Evolutionary conservation across 202 grass and related monocot species (phyloP).

Genomic region (Alloteropsis angusta): DNA sequence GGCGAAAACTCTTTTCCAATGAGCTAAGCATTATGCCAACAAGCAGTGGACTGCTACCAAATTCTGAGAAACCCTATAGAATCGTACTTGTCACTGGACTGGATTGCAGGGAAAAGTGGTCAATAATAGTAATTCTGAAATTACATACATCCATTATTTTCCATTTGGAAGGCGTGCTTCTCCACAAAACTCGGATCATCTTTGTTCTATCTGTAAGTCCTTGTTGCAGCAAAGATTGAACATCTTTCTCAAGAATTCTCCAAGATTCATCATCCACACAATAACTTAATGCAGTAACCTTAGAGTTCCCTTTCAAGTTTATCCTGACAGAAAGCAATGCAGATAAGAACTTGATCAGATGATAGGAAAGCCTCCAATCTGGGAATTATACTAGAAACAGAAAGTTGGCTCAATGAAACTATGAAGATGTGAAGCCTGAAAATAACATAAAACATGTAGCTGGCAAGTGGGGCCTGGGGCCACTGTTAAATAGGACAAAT

Average conservation of each 20-base stretch:
- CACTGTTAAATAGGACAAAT: not conserved
- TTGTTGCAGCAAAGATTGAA: conserved; percentile 61
- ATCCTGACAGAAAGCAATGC: conserved; percentile 49
- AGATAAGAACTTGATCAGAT: not conserved
- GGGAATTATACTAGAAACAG: conserved; percentile 5
- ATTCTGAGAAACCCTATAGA: conserved; percentile 79
- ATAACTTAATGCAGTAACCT: conserved; percentile 41
- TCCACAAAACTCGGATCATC: conserved; percentile 71
- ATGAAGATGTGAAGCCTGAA: not conserved
- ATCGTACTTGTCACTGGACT: conserved; percentile 13
- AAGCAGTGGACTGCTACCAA: conserved; percentile 54
- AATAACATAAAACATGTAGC: not conserved
- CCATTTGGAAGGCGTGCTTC: conserved; percentile 82
- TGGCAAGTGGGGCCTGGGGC: not conserved
- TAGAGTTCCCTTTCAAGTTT: conserved; percentile 73
- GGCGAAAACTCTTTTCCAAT: conserved; percentile 61
- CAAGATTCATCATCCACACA: conserved; percentile 85
- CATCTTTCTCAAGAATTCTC: conserved; percentile 63
- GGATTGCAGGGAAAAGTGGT: conserved; percentile 11
- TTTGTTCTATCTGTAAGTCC: conserved; percentile 90
- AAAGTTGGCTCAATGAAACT: conserved; percentile 4
- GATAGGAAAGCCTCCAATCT: not conserved
- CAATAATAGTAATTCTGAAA: not conserved
- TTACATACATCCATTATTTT: conserved; percentile 71
- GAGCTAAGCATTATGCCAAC: conserved; percentile 65